Conservation (phyloP, 495 filamentous ascomycete genomes). For the Chlorociboria aeruginascens region DNA sequence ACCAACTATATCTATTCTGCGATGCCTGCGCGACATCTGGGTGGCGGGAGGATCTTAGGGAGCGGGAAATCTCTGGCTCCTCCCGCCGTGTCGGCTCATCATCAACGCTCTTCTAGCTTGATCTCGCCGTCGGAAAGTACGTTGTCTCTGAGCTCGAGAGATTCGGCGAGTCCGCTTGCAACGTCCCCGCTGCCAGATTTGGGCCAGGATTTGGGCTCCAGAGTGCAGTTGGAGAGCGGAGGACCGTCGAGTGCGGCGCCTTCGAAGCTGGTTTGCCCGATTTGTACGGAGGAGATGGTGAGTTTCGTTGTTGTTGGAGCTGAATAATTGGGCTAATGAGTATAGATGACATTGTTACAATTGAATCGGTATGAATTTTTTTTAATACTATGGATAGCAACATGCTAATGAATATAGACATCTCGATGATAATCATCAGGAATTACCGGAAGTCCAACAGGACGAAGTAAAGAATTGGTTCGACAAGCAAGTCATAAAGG, state of each 20-base stretch:
- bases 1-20: conserved; percentile 7
- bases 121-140: conserved; percentile 37
- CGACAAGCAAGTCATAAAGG: conserved; percentile 88
- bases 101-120: conserved; percentile 23
- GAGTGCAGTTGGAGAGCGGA: conserved; percentile 23
- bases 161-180: conserved; percentile 15
- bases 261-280: conserved; percentile 71
- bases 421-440: conserved; percentile 86
- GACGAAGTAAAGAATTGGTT: conserved; percentile 99
- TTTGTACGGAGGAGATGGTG: conserved; percentile 94
- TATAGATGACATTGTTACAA: conserved; percentile 77
- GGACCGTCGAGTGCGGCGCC: conserved; percentile 28
- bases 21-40: conserved; percentile 76
- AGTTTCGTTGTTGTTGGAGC: conserved; percentile 7
- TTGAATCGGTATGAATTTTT: conserved; percentile 57
- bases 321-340: conserved; percentile 3
- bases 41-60: conserved; percentile 80
- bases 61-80: conserved; percentile 67
- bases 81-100: conserved; percentile 30
- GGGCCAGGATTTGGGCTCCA: conserved; percentile 20
- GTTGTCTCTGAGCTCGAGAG: conserved; percentile 24
- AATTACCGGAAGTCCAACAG: conserved; percentile 85
- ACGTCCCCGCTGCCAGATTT: conserved; percentile 16
- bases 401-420: conserved; percentile 41
- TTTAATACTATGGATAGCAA: not conserved